Evolutionary conservation across 2,329 filamentous ascomycete genomes (phyloP), one percentile per base, ranked within the genome.

Genomic region (Fusarium gaditjirri): DNA sequence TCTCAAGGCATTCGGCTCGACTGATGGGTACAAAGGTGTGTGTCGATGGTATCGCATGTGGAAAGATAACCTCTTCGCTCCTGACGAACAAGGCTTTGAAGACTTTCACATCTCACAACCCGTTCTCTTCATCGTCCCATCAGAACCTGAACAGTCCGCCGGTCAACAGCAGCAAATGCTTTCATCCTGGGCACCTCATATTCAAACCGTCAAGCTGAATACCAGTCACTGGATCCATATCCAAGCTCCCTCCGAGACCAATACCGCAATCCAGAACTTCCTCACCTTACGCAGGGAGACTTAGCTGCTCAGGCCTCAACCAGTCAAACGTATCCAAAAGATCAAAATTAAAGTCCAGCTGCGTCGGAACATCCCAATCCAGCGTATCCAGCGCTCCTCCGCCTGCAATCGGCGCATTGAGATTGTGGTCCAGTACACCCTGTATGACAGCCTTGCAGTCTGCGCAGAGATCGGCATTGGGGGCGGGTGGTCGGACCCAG

Each of bases 301-400:
- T 60, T 52, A 57, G 2, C 19, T 61, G 68, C 16, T 76, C 73
- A 3, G 75, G 63, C 6, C 81, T 72, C 54, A 85, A 71, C 84
- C 84, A 87, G 61, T 85, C 83, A 74, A 85, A 87, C 0, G 85
- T 86, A 68, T 87, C 84, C 3, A 86, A 70, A 38, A 87, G 77
- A 60, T 86, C 84, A 61, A 86, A 86, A 61, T 84, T 84, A 59
- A 86, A 86, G 25, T 78, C 77, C 29, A 75, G 61, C 38, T 75
- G 78, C 43, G 75, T 73, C 38, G 59, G 80, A 74, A 70, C 42
- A 38, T 82, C 83, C 78, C 83, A 83, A 23, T 83, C 79, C 6
- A 80, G 74, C 3, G 74, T 70, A 19, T 77, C 74, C 17, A 78
- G 41, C 3, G 75, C 76, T 11, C 66, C 72, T 2, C 68, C 75